Percentiles rank a stretch among this genome's conserved stretches.
These are phyloP conservation scores for Anisogramma anomala DNA, from an alignment of 2,329 filamentous ascomycete genomes.

Conservation along the genomic window DNA sequence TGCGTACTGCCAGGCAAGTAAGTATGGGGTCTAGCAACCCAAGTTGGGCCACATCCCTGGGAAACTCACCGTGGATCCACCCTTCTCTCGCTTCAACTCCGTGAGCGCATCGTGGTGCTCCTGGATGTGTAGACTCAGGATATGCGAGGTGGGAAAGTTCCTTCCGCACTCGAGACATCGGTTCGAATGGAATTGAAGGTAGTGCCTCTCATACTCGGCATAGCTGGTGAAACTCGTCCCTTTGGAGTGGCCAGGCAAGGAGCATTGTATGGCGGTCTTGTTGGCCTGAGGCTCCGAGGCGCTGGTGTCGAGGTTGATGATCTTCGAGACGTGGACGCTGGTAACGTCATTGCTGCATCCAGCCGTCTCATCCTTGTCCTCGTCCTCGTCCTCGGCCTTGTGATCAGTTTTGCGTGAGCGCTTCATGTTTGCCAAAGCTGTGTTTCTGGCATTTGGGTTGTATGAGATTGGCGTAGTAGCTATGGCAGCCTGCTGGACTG, in stretches of 20 bases:
- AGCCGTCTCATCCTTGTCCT: slow-evolving; percentile 2
- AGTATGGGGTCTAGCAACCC: slow-evolving; percentile 5
- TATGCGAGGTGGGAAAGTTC: slow-evolving; percentile 78
- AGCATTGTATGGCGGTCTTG: slow-evolving; percentile 58
- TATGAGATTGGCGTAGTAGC: too few species aligned
- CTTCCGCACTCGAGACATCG: slow-evolving; percentile 73
- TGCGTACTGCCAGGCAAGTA: slow-evolving; percentile 45
- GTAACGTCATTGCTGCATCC: slow-evolving; percentile 17
- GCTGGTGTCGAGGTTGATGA: slow-evolving; percentile 45
- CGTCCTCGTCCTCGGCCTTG: slow-evolving; percentile 38
- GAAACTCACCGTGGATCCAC: slow-evolving; percentile 67
- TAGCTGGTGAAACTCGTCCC: slow-evolving; percentile 61
- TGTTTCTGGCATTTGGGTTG: background rate
- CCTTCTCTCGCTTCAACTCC: slow-evolving; percentile 59
- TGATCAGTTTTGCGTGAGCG: slow-evolving; percentile 51
- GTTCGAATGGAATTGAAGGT: slow-evolving; percentile 68
- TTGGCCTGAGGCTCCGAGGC: slow-evolving; percentile 23
- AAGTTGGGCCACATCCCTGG: too few species aligned
- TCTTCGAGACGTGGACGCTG: slow-evolving; percentile 34
- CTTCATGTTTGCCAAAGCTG: slow-evolving; percentile 36
- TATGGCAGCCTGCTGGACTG: too few species aligned
- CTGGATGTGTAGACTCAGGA: slow-evolving; percentile 73
- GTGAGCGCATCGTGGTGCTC: slow-evolving; percentile 81
- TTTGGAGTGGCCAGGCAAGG: slow-evolving; percentile 66
- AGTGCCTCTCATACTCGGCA: slow-evolving; percentile 78